These are phyloP conservation scores for Penicilliopsis zonata DNA, from an alignment of 495 filamentous ascomycete genomes.

Conservation along the genomic window DNA sequence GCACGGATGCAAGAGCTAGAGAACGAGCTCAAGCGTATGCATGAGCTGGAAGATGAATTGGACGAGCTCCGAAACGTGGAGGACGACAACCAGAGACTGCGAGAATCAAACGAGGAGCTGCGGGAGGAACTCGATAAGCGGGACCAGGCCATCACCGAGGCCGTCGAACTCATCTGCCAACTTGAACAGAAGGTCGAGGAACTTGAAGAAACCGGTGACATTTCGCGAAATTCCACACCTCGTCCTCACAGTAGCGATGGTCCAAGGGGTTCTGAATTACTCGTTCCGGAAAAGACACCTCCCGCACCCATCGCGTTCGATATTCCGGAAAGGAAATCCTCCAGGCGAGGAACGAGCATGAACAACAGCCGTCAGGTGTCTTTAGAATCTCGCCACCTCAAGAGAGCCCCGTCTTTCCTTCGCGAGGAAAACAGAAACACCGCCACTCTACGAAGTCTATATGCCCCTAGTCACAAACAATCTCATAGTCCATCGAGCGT, in stretches of 20 bases:
- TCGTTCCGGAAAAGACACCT: constrained; percentile 13
- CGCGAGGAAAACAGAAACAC: constrained; percentile 49
- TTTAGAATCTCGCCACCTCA: constrained; percentile 17
- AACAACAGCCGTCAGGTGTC: constrained; percentile 9
- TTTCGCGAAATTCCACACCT: constrained; percentile 14
- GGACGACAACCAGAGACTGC: constrained; percentile 32
- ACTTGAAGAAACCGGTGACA: constrained; percentile 20
- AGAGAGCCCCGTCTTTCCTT: constrained; percentile 55
- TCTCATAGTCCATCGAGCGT: constrained; percentile 15
- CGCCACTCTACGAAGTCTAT: constrained; percentile 53
- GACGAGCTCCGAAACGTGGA: constrained; percentile 46
- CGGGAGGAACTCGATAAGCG: constrained; percentile 59
- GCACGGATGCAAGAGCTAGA: constrained; percentile 56
- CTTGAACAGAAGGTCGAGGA: constrained; percentile 57
- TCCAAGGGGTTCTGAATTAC: constrained; percentile 2
- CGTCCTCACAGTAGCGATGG: constrained; percentile 13
- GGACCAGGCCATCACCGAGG: constrained; percentile 70
- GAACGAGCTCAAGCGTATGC: constrained; percentile 55
- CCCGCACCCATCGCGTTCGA: constrained; percentile 18
- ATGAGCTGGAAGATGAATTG: constrained; percentile 48
- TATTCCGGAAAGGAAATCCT: constrained; percentile 29
- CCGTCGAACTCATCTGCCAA: constrained; percentile 65
- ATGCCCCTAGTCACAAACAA: constrained; percentile 37
- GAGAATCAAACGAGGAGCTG: constrained; percentile 53
- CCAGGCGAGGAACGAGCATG: constrained; percentile 13